These are phyloP conservation scores for Danielia reshetovae DNA, from an alignment of 805 yeast genomes.

Conservation along the genomic window DNA sequence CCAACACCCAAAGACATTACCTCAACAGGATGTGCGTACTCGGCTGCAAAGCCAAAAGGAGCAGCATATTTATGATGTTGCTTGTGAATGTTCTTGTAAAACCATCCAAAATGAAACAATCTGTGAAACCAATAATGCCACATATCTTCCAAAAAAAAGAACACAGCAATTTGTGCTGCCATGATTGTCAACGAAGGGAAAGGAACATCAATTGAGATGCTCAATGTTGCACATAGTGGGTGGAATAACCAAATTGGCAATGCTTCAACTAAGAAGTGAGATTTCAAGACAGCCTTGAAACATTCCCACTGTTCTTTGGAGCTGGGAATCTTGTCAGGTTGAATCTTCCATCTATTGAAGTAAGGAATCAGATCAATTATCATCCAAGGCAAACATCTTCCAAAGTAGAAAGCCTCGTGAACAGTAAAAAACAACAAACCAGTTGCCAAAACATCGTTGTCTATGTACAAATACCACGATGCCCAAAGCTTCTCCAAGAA, in stretches of 20 bases:
- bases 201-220: constrained; percentile 49
- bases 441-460: constrained; percentile 54
- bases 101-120: constrained; percentile 51
- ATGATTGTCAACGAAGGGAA: constrained; percentile 45
- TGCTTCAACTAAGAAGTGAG: constrained; percentile 56
- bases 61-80: constrained; percentile 62
- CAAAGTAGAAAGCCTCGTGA: constrained; percentile 56
- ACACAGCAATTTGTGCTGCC: constrained; percentile 42
- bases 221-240: constrained; percentile 48
- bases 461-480: constrained; percentile 51
- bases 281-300: constrained; percentile 50
- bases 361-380: constrained; percentile 50
- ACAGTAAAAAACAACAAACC: constrained; percentile 52
- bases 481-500: constrained; percentile 50
- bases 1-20: constrained; percentile 56
- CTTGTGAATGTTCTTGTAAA: constrained; percentile 55
- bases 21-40: constrained; percentile 58
- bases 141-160: constrained; percentile 51
- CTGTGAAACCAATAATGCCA: constrained; percentile 64
- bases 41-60: constrained; percentile 60
- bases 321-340: constrained; percentile 48
- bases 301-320: constrained; percentile 62
- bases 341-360: constrained; percentile 52
- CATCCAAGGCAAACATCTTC: constrained; percentile 58
- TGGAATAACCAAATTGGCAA: constrained; percentile 63